Evolutionary conservation across 768 basidiomycete species (phyloP), one percentile per base, ranked within the genome.

Genomic region (Serendipita sp.): DNA sequence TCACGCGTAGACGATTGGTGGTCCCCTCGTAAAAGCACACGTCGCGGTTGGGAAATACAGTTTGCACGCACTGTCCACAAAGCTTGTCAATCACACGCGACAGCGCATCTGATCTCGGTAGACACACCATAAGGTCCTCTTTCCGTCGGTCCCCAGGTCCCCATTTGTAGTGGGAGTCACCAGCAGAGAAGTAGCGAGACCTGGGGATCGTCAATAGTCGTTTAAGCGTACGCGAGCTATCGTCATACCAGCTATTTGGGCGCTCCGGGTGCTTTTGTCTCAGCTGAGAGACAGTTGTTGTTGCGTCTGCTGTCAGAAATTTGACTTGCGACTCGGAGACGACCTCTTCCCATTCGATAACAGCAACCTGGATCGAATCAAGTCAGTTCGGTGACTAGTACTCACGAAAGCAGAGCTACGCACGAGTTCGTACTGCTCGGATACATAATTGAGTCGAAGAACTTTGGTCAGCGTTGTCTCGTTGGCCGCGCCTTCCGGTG

Each of bases 391-490:
- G 28, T 33, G 26, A 58, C 24, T 58, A 34, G 53, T 31, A 26
- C 24, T 30, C 17, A 9, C 24, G 17, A 13, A 9, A 34, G 26
- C 9, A 34, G 24, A 24, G 30, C 53, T n/a, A 34, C 53, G 17
- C 24, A 58, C 53, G 26, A 58, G 24, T 34, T 58, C 53, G 30
- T 58, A 58, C 30, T 58, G 26, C 53, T 58, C 53, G 22, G 53
- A 26, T 33, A 58, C 53, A 58, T 58, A 58, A 33, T 58, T 58
- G 53, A 58, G 53, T 58, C 53, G 53, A 11, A 58, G 53, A 58
- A 58, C 53, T 31, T 33, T 58, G 4, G 53, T 58, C 33, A 58
- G 33, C 13, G 53, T 22, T 24, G 13, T 28, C 53, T 58, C 53
- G 53, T 58, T 28, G 24, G 53, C 53, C 53, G 53, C 53, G 53